A percentile compares a stretch with the other conserved stretches of the same genome.
Evolutionary conservation across 768 basidiomycete species (phyloP).

Genomic region (Collybiopsis confluens): DNA sequence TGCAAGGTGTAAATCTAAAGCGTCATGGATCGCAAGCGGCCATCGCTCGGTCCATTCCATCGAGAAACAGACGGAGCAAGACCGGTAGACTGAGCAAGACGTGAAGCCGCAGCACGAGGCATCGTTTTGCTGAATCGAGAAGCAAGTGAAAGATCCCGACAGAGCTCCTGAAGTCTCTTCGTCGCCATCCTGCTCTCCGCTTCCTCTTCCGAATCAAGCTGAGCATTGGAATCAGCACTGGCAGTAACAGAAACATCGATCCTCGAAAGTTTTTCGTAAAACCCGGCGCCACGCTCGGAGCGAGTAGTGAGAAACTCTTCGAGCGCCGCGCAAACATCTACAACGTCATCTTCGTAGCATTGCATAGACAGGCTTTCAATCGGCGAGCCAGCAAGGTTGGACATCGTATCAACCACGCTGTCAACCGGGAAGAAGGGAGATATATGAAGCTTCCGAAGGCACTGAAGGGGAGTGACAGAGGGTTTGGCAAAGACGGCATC

Average conservation of each 20-base stretch:
- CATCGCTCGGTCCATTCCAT: constrained; percentile 1
- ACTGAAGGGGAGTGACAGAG: constrained; percentile 39
- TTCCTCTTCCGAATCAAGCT: constrained; percentile 30
- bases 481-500: constrained; percentile 39
- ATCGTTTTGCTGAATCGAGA: constrained; percentile 17
- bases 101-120: not conserved
- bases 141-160: constrained; percentile 40
- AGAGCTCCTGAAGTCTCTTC: constrained; percentile 43
- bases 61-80: not conserved
- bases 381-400: constrained; percentile 54
- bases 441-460: constrained; percentile 54
- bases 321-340: constrained; percentile 55
- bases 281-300: constrained; percentile 41
- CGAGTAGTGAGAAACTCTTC: constrained; percentile 53
- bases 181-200: constrained; percentile 37
- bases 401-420: constrained; percentile 54
- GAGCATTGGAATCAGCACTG: constrained; percentile 22
- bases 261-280: constrained; percentile 45
- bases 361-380: constrained; percentile 54
- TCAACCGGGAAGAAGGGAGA: constrained; percentile 60
- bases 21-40: constrained; percentile 10
- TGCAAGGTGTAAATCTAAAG: not conserved
- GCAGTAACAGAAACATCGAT: constrained; percentile 48
- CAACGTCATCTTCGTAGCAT: constrained; percentile 60
- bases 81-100: constrained; percentile 4